Percentiles rank a stretch among this genome's conserved stretches.
These are phyloP conservation scores for Cytospora mali DNA, from an alignment of 2,329 filamentous ascomycete genomes.

Conservation along the genomic window DNA sequence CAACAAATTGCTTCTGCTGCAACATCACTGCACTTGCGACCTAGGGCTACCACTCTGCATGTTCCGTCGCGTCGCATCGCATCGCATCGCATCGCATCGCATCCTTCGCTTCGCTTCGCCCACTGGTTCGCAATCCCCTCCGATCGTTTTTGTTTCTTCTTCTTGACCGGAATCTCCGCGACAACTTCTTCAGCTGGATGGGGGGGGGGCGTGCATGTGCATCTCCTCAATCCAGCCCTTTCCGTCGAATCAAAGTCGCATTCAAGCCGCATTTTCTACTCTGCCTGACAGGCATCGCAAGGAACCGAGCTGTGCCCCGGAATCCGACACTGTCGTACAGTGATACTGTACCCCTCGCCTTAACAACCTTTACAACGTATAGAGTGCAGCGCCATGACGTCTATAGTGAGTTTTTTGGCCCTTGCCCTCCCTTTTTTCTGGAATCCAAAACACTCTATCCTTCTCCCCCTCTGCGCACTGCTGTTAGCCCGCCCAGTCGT, in stretches of 20 bases:
- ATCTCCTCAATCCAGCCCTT: not conserved
- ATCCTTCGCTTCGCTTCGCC: not conserved
- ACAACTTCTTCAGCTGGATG: not conserved
- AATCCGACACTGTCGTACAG: not conserved
- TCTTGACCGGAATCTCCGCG: not conserved
- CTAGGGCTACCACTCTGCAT: not conserved
- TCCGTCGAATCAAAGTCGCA: constrained; percentile 3
- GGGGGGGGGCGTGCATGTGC: not conserved
- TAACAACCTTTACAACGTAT: no score
- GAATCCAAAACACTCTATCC: not conserved
- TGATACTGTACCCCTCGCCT: not conserved
- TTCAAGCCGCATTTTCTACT: not conserved
- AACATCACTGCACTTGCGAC: no score
- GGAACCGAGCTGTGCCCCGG: constrained; percentile 1
- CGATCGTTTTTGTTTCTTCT: not conserved
- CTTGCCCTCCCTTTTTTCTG: constrained; percentile 11
- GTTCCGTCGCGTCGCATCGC: not conserved
- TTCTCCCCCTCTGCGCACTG: constrained; percentile 17
- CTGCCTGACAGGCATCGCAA: not conserved
- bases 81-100: not conserved
- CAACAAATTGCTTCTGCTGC: not conserved
- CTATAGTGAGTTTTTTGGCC: constrained; percentile 37
- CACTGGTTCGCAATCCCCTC: not conserved
- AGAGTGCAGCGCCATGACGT: constrained; percentile 37
- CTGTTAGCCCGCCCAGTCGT: not conserved